Evolutionary conservation across 805 yeast genomes (phyloP).

Genomic region (Teunomyces tritomae): DNA sequence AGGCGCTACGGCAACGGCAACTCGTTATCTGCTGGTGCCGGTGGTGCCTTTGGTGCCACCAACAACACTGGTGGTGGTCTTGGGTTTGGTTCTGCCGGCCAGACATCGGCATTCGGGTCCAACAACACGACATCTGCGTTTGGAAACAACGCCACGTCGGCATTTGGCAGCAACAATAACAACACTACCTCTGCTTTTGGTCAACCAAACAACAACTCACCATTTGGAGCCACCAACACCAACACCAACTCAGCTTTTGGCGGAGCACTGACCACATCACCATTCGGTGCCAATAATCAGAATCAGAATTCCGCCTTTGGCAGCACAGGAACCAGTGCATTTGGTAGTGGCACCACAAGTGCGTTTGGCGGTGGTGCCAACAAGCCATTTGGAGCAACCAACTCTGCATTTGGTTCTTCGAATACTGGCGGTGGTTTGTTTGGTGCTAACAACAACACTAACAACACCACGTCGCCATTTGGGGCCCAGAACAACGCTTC

Average conservation of each 20-base stretch:
- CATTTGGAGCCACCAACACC: conserved; percentile 18
- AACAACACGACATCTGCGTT: conserved; percentile 20
- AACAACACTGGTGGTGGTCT: conserved; percentile 8
- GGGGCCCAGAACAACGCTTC: conserved; percentile 16
- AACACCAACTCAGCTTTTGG: conserved; percentile 26
- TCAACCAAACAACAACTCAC: conserved; percentile 12
- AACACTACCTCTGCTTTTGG: conserved; percentile 25
- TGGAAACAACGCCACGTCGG: conserved; percentile 18
- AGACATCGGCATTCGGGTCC: conserved; percentile 15
- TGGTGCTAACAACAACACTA: conserved; percentile 32
- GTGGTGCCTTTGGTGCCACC: conserved; percentile 28
- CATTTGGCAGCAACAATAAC: conserved; percentile 14
- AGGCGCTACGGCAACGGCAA: conserved; percentile 55
- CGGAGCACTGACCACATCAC: conserved; percentile 24
- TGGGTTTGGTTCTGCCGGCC: conserved; percentile 27
- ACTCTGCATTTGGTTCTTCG: conserved; percentile 13
- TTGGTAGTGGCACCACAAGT: conserved; percentile 1
- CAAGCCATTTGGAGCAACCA: conserved; percentile 9
- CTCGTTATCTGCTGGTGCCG: conserved; percentile 7
- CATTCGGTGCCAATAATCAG: conserved; percentile 23
- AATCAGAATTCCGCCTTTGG: conserved; percentile 17
- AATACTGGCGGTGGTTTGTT: conserved; percentile 31
- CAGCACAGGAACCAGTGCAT: conserved; percentile 13
- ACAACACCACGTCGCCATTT: conserved; percentile 20
- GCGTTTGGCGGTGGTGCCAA: conserved; percentile 17